Conservation (phyloP, 1,284 basidiomycete genomes). For the Blastosporella zonata region DNA sequence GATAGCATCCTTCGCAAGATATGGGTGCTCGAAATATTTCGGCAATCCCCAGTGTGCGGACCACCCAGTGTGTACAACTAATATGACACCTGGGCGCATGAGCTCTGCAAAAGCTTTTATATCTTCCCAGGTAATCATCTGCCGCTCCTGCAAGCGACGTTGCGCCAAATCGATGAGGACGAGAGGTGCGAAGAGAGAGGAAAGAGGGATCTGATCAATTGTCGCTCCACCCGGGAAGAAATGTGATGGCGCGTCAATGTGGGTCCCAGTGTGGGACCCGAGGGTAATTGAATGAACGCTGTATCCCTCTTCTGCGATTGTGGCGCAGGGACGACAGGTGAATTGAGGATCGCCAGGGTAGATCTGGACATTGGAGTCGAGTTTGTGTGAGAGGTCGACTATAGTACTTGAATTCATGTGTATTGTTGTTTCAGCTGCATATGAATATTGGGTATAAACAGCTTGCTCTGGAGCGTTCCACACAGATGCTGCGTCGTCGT, state of each 20-base stretch:
- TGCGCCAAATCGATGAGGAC: conserved; percentile 47
- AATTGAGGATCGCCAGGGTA: conserved; percentile 59
- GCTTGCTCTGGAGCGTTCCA: neutral
- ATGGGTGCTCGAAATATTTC: conserved; percentile 62
- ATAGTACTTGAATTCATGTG: conserved; percentile 19
- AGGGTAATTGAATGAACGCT: conserved; percentile 47
- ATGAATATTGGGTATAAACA: neutral
- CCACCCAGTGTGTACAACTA: conserved; percentile 63
- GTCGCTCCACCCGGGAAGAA: conserved; percentile 53
- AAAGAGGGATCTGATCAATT: conserved; percentile 54
- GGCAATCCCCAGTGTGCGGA: conserved; percentile 48
- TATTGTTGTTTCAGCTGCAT: neutral
- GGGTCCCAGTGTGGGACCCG: conserved; percentile 65
- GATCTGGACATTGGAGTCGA: conserved; percentile 38
- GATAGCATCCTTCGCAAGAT: conserved; percentile 51
- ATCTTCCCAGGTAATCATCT: conserved; percentile 53
- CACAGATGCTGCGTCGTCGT: too few relatives aligned
- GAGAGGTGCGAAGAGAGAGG: conserved; percentile 48
- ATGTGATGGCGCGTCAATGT: conserved; percentile 73
- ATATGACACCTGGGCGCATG: conserved; percentile 37
- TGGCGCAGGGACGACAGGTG: conserved; percentile 31
- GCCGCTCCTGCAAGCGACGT: conserved; percentile 30
- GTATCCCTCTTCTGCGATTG: conserved; percentile 44
- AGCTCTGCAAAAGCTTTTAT: conserved; percentile 34
- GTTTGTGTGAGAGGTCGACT: conserved; percentile 55